Evolutionary conservation across 108 stramenopile genomes (phyloP).

Genomic region (Discostella stelligeroides): DNA sequence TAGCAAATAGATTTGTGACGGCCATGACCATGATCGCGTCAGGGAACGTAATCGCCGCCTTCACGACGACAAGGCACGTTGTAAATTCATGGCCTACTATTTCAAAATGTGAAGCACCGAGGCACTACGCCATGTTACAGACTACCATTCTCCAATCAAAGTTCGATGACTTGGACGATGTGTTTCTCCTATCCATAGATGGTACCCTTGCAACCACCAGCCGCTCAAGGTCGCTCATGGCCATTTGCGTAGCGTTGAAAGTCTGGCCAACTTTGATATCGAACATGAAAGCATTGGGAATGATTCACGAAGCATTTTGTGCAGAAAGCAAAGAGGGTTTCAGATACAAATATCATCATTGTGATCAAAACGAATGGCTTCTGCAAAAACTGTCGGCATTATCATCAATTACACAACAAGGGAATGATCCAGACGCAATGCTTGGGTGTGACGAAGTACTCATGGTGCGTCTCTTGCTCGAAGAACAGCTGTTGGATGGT

Average conservation of each 20-base stretch:
- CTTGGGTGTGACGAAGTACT: constrained; percentile 49
- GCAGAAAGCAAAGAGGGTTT: not conserved
- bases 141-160: not conserved
- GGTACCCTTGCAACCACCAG: constrained; percentile 38
- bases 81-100: no score
- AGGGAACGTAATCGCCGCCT: no score
- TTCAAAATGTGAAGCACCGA: no score
- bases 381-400: constrained; percentile 37
- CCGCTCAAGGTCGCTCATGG: constrained; percentile 22
- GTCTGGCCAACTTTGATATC: constrained; percentile 39
- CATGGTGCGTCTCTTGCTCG: constrained; percentile 54
- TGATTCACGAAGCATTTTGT: constrained; percentile 11
- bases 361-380: constrained; percentile 33
- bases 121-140: not conserved
- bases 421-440: constrained; percentile 33
- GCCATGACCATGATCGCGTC: no score
- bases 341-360: not conserved
- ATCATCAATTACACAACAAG: constrained; percentile 37
- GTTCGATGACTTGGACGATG: constrained; percentile 7
- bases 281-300: constrained; percentile 23
- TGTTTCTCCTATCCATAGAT: constrained; percentile 37
- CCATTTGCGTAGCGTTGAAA: constrained; percentile 30
- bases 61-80: no score
- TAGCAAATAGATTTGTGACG: no score
- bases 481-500: constrained; percentile 66